phyloP scores from a whole-genome alignment of 352 stramenopile species.

The Phytopythium ostracodes region DNA sequence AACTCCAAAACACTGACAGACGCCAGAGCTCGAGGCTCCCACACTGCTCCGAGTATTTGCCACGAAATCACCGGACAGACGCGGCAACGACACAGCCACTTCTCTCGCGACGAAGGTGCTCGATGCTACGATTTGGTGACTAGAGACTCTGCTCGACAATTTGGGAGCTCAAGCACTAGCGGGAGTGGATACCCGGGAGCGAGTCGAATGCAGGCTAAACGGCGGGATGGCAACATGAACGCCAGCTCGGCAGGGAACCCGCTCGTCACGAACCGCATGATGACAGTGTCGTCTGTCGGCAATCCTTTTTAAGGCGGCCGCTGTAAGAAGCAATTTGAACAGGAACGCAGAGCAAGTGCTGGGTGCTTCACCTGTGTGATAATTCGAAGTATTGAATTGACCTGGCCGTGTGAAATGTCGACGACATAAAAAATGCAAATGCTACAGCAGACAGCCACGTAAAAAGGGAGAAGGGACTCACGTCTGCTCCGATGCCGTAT shows the following conservation, averaged over 20 bases:
- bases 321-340: too few species aligned
- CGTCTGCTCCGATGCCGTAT: too few species aligned
- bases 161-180: background rate
- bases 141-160: slow-evolving; percentile 3
- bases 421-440: too few species aligned
- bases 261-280: slow-evolving; percentile 40
- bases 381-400: too few species aligned
- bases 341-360: too few species aligned
- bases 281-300: slow-evolving; percentile 17
- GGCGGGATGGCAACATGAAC: slow-evolving; percentile 34
- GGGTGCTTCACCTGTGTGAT: too few species aligned
- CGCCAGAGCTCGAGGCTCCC: background rate
- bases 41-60: background rate
- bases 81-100: slow-evolving; percentile 1
- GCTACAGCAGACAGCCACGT: too few species aligned
- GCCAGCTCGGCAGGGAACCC: slow-evolving; percentile 47
- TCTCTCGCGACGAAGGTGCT: background rate
- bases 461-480: too few species aligned
- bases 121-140: slow-evolving; percentile 1
- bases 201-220: slow-evolving; percentile 12
- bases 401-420: too few species aligned
- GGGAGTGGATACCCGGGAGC: slow-evolving; percentile 14
- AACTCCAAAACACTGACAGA: background rate
- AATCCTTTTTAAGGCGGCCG: background rate
- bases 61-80: slow-evolving; percentile 9